These are phyloP conservation scores for Cenchrus fungigraminus DNA, from an alignment of 176 grass and related monocot species.

Conservation along the genomic window DNA sequence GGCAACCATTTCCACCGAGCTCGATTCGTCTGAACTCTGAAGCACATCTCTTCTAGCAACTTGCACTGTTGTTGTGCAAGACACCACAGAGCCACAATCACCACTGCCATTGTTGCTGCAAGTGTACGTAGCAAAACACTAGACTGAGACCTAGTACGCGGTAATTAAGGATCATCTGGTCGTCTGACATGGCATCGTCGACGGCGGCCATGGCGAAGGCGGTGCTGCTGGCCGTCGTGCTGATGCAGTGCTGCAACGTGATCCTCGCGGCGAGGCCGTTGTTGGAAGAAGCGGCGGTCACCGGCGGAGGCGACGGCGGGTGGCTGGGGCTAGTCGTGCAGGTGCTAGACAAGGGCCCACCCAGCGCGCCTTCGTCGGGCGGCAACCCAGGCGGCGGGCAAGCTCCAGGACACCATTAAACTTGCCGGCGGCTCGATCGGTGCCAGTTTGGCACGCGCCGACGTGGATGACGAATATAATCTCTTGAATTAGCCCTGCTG, in stretches of 20 bases:
- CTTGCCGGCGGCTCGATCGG: too few species aligned
- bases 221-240: neutral
- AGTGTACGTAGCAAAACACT: too few species aligned
- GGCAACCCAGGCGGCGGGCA: neutral
- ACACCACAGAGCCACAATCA: too few species aligned
- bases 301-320: neutral
- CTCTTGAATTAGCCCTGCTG: too few species aligned
- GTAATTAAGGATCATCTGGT: too few species aligned
- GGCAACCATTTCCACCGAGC: neutral
- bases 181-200: neutral
- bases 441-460: too few species aligned
- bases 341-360: neutral
- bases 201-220: neutral
- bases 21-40: neutral
- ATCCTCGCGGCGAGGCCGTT: constrained; percentile 28
- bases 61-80: too few species aligned
- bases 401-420: neutral
- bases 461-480: too few species aligned
- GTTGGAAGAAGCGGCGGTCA: neutral
- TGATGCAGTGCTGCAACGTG: constrained; percentile 23
- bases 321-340: constrained; percentile 7
- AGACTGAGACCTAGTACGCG: too few species aligned
- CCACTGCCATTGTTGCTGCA: too few species aligned
- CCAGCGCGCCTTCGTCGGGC: too few species aligned
- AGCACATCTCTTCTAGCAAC: neutral